These are phyloP conservation scores for Paecilomyces fulvus DNA, from an alignment of 2,329 filamentous ascomycete genomes.

Conservation along the genomic window DNA sequence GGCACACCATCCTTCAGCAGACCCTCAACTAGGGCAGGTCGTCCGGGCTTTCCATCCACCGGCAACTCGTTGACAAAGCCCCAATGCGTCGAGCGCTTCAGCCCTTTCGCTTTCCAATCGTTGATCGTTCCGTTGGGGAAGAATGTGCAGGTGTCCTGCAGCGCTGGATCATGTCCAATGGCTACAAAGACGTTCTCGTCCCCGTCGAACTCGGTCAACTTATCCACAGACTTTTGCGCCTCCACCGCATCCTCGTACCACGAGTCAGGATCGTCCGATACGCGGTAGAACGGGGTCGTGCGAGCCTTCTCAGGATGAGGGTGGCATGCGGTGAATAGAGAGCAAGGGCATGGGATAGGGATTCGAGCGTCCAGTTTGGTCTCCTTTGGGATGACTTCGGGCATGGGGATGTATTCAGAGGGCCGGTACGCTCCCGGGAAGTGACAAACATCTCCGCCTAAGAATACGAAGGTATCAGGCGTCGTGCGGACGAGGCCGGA, in stretches of 20 bases:
- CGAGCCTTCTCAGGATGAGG: slow-evolving; percentile 11
- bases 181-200: slow-evolving; percentile 18
- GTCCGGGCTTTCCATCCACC: slow-evolving; percentile 3
- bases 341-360: slow-evolving; percentile 13
- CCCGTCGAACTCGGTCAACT: slow-evolving; percentile 18
- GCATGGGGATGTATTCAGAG: slow-evolving; percentile 25
- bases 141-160: slow-evolving; percentile 14
- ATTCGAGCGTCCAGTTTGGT: slow-evolving; percentile 11
- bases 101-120: slow-evolving; percentile 21
- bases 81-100: slow-evolving; percentile 14
- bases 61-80: slow-evolving; percentile 17
- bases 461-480: slow-evolving; percentile 32
- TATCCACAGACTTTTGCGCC: slow-evolving; percentile 12
- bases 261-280: slow-evolving; percentile 4
- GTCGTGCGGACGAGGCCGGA: slow-evolving; percentile 13
- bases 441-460: slow-evolving; percentile 39
- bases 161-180: slow-evolving; percentile 18
- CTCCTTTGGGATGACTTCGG: slow-evolving; percentile 13
- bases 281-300: slow-evolving; percentile 12
- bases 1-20: slow-evolving; percentile 3
- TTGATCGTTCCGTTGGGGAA: slow-evolving; percentile 20
- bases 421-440: slow-evolving; percentile 32
- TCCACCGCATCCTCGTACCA: slow-evolving; percentile 14
- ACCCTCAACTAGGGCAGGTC: slow-evolving; percentile 1
- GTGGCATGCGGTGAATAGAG: slow-evolving; percentile 15